These are phyloP conservation scores for Abrus precatorius DNA, from an alignment of 306 rosid genomes.

Conservation along the genomic window DNA sequence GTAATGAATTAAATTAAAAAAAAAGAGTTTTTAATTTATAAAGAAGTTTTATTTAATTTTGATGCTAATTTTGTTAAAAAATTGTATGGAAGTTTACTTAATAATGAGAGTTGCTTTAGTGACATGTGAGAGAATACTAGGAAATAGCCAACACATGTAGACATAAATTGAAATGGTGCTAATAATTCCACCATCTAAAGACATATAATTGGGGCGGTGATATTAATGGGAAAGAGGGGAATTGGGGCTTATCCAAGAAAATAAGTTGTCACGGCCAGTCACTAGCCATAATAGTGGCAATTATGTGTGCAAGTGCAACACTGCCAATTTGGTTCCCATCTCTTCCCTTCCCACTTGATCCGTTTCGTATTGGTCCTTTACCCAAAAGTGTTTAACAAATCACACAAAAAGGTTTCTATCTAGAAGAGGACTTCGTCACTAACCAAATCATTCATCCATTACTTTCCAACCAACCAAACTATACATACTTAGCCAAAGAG, in stretches of 20 bases:
- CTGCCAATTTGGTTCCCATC: conserved; percentile 46
- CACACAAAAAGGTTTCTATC: conserved; percentile 43
- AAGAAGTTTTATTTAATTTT: too few relatives aligned
- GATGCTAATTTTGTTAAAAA: too few relatives aligned
- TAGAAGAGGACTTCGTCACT: conserved; percentile 46
- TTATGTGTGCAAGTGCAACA: conserved; percentile 46
- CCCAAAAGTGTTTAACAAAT: conserved; percentile 42
- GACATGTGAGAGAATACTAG: background rate
- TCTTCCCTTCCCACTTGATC: conserved; percentile 43
- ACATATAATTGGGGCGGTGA: conserved; percentile 17
- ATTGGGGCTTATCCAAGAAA: conserved; percentile 49
- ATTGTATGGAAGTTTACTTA: too few relatives aligned
- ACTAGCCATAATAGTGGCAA: conserved; percentile 54
- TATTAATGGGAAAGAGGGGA: conserved; percentile 22
- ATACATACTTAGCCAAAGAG: conserved; percentile 10
- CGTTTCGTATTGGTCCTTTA: conserved; percentile 46
- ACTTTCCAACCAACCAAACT: conserved; percentile 43
- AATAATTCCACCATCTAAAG: conserved; percentile 34
- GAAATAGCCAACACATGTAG: background rate
- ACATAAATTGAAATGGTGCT: background rate
- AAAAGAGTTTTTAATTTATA: background rate
- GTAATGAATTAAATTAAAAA: background rate
- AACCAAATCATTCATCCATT: conserved; percentile 42
- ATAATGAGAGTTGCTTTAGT: background rate
- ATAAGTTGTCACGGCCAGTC: conserved; percentile 39